Evolutionary conservation across 305 asterid species (phyloP).

Genomic region (Fraxinus sp.): DNA sequence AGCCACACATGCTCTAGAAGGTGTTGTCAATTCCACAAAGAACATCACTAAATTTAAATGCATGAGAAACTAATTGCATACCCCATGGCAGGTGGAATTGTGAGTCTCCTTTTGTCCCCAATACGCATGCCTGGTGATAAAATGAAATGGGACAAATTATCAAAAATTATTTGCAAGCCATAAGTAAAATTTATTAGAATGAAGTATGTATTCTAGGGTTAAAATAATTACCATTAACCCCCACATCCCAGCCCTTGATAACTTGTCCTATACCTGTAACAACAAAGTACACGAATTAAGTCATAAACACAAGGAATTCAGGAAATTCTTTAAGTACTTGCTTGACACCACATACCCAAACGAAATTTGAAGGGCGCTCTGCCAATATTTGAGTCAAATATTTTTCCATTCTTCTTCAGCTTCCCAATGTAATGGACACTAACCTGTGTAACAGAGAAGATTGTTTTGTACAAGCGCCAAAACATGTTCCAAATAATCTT

Average conservation of each 20-base stretch:
- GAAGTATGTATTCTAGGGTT: not conserved
- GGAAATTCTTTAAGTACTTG: not conserved
- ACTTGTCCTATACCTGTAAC: conserved; percentile 83
- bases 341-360: conserved; percentile 48
- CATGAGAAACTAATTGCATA: conserved; percentile 30
- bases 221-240: conserved; percentile 66
- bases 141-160: conserved; percentile 16
- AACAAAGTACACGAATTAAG: conserved; percentile 19
- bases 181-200: not conserved
- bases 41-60: not conserved
- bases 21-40: not conserved
- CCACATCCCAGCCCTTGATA: conserved; percentile 96
- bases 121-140: conserved; percentile 34
- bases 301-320: not conserved
- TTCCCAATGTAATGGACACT: conserved; percentile 73
- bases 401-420: conserved; percentile 69
- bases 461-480: not conserved
- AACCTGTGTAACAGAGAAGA: conserved; percentile 45
- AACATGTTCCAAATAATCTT: not conserved
- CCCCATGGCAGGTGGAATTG: conserved; percentile 73
- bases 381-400: conserved; percentile 75
- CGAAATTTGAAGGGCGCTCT: conserved; percentile 80
- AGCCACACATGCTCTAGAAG: not conserved
- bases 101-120: too few species aligned
- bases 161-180: not conserved